Percentiles rank a stretch among this genome's conserved stretches.
Evolutionary conservation across 2,329 filamentous ascomycete species (phyloP).

Genomic region (Aspergillus sp.): DNA sequence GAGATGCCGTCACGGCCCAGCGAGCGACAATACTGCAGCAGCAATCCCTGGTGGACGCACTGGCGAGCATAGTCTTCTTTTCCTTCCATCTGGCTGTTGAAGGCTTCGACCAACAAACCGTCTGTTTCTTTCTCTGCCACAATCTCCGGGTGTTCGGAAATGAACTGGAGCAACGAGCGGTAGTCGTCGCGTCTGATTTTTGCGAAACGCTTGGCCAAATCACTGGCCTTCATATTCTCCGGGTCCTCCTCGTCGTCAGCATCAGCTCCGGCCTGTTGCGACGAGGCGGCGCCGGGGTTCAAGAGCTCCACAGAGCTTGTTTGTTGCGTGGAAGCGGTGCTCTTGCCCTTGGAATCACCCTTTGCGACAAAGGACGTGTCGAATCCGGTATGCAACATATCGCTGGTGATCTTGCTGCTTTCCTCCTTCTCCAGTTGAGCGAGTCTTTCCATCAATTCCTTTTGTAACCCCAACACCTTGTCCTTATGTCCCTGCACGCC

Average conservation of each 20-base stretch:
- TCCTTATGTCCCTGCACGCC: conserved; percentile 73
- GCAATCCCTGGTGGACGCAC: conserved; percentile 87
- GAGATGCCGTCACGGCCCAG: conserved; percentile 83
- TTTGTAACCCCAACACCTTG: conserved; percentile 76
- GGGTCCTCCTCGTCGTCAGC: conserved; percentile 59
- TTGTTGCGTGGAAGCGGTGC: conserved; percentile 39
- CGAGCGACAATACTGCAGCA: conserved; percentile 91
- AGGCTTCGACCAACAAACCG: conserved; percentile 84
- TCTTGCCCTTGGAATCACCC: conserved; percentile 45
- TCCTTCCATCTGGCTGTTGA: conserved; percentile 77
- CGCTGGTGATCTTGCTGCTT: conserved; percentile 87
- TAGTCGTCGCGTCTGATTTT: conserved; percentile 76
- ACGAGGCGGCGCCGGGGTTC: conserved; percentile 58
- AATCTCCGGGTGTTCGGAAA: conserved; percentile 74
- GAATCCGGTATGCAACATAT: conserved; percentile 83
- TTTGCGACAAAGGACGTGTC: conserved; percentile 80
- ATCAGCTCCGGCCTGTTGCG: conserved; percentile 44
- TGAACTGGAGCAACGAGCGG: conserved; percentile 68
- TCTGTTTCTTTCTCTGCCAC: conserved; percentile 85
- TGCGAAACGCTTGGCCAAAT: conserved; percentile 76
- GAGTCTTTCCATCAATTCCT: conserved; percentile 70
- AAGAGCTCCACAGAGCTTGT: conserved; percentile 63
- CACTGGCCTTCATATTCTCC: conserved; percentile 71
- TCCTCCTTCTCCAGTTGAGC: conserved; percentile 82
- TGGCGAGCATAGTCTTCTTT: conserved; percentile 75